Percentiles rank a stretch among this genome's conserved stretches.
Evolutionary conservation across 2,329 filamentous ascomycete genomes (phyloP).

Genomic region (Microdochium nivale): DNA sequence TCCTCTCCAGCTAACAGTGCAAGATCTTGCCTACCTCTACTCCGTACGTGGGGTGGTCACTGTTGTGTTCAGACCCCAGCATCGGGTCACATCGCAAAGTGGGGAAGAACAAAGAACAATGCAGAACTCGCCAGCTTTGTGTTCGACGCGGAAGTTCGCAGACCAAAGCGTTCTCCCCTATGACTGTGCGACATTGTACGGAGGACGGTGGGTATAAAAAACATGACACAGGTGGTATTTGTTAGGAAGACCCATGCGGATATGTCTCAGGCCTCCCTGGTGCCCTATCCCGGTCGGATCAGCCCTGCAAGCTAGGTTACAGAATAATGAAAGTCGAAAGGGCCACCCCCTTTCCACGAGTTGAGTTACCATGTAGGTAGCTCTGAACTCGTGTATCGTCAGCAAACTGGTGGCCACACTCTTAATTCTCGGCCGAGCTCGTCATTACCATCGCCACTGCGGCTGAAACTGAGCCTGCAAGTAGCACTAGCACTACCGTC

Average conservation of each 20-base stretch:
- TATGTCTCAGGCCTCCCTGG: background rate
- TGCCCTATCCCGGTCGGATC: background rate
- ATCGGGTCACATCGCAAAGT: too few species aligned
- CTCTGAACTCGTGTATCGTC: too few species aligned
- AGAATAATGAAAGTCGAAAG: background rate
- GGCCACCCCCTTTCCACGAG: background rate
- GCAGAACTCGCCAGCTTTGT: too few species aligned
- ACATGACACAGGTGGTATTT: background rate
- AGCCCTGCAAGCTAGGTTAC: too few species aligned
- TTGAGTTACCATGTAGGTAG: too few species aligned
- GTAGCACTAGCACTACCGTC: slow-evolving; percentile 24
- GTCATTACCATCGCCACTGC: slow-evolving; percentile 37
- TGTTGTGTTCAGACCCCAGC: too few species aligned
- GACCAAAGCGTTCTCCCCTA: background rate
- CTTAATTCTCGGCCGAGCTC: slow-evolving; percentile 29
- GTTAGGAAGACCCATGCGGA: background rate
- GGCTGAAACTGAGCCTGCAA: slow-evolving; percentile 45
- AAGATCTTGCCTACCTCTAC: too few species aligned
- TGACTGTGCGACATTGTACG: background rate
- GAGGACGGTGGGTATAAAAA: background rate
- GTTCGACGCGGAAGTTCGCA: background rate
- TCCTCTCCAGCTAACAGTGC: too few species aligned
- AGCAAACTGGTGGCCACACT: too few species aligned
- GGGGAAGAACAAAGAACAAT: too few species aligned
- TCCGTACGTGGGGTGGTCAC: too few species aligned